Conservation (phyloP, 139 green algal species). For the Bryopsis sp. region DNA sequence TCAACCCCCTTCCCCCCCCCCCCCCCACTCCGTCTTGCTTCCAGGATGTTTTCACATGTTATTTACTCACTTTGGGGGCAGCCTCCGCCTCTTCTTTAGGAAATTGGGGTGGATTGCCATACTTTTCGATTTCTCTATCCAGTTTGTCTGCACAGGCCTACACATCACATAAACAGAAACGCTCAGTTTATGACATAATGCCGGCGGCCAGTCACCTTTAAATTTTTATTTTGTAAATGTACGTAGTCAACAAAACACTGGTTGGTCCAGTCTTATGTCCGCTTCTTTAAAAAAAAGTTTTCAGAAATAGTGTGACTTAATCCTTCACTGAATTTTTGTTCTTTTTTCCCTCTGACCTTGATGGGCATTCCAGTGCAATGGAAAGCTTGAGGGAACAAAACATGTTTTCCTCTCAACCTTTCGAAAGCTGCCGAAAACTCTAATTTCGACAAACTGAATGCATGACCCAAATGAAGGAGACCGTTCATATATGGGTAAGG, state of each 20-base stretch:
- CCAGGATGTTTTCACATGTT: neutral
- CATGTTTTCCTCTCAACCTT: slow-evolving; percentile 74
- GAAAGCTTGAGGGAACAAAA: slow-evolving; percentile 95
- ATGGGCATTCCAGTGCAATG: slow-evolving; percentile 99
- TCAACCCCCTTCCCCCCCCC: too few species aligned
- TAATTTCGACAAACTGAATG: slow-evolving; percentile 96
- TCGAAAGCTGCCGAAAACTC: slow-evolving; percentile 96
- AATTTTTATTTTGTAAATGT: too few species aligned
- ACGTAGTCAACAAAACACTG: too few species aligned
- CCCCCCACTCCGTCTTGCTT: too few species aligned
- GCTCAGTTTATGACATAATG: neutral
- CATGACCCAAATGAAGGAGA: slow-evolving; percentile 94
- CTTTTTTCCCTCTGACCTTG: too few species aligned
- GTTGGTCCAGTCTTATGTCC: too few species aligned
- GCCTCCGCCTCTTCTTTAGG: slow-evolving; percentile 46
- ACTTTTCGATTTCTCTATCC: slow-evolving; percentile 69
- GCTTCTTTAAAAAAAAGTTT: too few species aligned
- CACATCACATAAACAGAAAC: neutral
- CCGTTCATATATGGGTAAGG: slow-evolving; percentile 99
- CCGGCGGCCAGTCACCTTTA: too few species aligned
- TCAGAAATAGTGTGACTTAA: too few species aligned
- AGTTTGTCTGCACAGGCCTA: slow-evolving; percentile 89
- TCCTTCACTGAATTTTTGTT: too few species aligned
- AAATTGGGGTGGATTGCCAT: slow-evolving; percentile 81
- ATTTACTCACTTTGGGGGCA: slow-evolving; percentile 17